Conservation (phyloP, 1,139 yeast genomes). For the Magnusiomyces magnusii region DNA sequence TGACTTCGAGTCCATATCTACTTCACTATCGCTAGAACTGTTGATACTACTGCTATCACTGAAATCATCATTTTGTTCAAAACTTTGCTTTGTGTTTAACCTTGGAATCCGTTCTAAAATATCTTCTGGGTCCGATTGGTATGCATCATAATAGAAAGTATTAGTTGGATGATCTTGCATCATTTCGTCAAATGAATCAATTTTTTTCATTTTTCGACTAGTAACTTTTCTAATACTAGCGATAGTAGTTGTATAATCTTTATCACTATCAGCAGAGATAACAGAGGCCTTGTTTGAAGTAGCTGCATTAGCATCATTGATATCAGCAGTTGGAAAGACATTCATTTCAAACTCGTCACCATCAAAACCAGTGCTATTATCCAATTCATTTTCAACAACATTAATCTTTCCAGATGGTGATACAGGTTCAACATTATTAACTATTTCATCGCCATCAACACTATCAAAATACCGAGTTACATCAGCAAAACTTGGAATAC, state of each 20-base stretch:
- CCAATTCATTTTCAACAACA: background rate
- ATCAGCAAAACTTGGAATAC: background rate
- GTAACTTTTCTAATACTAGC: background rate
- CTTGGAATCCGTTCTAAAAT: background rate
- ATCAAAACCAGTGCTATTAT: background rate
- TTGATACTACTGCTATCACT: background rate
- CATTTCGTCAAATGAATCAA: background rate
- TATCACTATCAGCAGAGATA: background rate
- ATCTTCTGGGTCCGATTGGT: background rate
- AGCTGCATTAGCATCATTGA: background rate
- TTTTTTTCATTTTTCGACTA: background rate
- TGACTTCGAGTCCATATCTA: too few species aligned
- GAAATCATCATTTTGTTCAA: background rate
- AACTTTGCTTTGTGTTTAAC: background rate
- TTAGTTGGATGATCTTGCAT: background rate
- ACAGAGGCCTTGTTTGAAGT: too few species aligned
- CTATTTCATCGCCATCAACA: background rate
- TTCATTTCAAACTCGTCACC: background rate
- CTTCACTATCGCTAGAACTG: background rate
- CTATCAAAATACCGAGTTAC: background rate
- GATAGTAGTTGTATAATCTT: background rate
- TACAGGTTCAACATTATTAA: background rate
- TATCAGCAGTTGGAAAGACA: background rate
- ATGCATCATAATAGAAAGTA: conserved; percentile 4
- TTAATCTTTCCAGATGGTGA: background rate